Conservation (phyloP, 2,329 filamentous ascomycete genomes). For the Aureobasidium sp. region DNA sequence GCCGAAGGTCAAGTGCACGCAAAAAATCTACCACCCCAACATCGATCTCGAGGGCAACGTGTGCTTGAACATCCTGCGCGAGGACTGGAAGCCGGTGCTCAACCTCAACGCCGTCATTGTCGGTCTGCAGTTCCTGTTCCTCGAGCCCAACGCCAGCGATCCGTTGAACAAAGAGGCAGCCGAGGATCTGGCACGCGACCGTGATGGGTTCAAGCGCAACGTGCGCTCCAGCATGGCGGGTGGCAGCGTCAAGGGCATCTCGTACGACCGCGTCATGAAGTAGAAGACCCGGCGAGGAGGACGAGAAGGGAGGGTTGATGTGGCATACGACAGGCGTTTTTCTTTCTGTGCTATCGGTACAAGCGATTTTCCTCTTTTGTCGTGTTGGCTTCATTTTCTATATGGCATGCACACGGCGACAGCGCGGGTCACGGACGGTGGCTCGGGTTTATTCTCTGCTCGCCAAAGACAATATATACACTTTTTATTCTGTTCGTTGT, state of each 20-base stretch:
- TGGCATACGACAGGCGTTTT: constrained; percentile 11
- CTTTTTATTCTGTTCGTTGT: not conserved
- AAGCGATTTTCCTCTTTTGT: constrained; percentile 1
- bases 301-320: not conserved
- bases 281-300: constrained; percentile 24
- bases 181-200: constrained; percentile 76
- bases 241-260: constrained; percentile 60
- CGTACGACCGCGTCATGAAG: constrained; percentile 71
- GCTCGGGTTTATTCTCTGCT: not conserved
- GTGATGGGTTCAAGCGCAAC: constrained; percentile 86
- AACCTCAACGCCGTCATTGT: constrained; percentile 96
- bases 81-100: constrained; percentile 98
- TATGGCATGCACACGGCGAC: not conserved
- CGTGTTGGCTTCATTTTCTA: not conserved
- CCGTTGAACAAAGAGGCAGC: constrained; percentile 98
- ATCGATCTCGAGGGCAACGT: constrained; percentile 97
- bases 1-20: constrained; percentile 90
- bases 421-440: not conserved
- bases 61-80: constrained; percentile 90
- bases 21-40: constrained; percentile 99
- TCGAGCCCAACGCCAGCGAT: constrained; percentile 93
- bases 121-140: constrained; percentile 89
- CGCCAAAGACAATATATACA: not conserved
- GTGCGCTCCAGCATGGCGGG: constrained; percentile 78
- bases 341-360: not conserved